These are phyloP conservation scores for Aspergillus pseudonomiae DNA, from an alignment of 2,329 filamentous ascomycete genomes.

Conservation along the genomic window DNA sequence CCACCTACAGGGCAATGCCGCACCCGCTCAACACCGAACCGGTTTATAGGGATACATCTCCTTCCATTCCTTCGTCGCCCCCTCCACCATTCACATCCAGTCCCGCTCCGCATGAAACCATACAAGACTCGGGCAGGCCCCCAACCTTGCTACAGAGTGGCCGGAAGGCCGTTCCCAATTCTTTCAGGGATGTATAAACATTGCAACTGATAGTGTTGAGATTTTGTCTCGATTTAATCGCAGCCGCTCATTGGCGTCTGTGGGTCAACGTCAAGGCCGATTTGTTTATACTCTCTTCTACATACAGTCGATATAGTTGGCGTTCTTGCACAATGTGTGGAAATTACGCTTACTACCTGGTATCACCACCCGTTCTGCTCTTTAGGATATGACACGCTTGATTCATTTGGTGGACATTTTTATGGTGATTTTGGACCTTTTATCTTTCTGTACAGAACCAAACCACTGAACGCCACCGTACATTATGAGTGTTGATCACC, in stretches of 20 bases:
- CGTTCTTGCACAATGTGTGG: background rate
- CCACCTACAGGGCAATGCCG: slow-evolving; percentile 3
- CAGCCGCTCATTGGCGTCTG: background rate
- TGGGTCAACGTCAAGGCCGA: background rate
- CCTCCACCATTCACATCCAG: slow-evolving; percentile 35
- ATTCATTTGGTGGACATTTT: background rate
- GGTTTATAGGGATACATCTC: slow-evolving; percentile 23
- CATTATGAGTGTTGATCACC: background rate
- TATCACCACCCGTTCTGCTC: background rate
- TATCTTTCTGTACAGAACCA: background rate
- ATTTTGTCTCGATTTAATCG: background rate
- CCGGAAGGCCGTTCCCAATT: slow-evolving; percentile 39
- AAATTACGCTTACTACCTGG: background rate
- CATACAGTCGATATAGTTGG: background rate
- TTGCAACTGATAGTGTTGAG: slow-evolving; percentile 8
- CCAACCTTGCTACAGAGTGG: slow-evolving; percentile 46
- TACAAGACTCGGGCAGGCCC: slow-evolving; percentile 35
- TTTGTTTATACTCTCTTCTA: background rate
- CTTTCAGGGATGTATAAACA: slow-evolving; percentile 37
- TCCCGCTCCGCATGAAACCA: slow-evolving; percentile 18
- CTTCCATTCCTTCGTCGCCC: slow-evolving; percentile 29
- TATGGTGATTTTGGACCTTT: background rate
- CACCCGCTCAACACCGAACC: slow-evolving; percentile 9
- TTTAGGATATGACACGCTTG: background rate
- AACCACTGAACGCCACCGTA: background rate